A percentile compares a stretch with the other conserved stretches of the same genome.
phyloP scores from a whole-genome alignment of 2,329 filamentous ascomycete genomes.

The Pseudogymnoascus sp. region DNA sequence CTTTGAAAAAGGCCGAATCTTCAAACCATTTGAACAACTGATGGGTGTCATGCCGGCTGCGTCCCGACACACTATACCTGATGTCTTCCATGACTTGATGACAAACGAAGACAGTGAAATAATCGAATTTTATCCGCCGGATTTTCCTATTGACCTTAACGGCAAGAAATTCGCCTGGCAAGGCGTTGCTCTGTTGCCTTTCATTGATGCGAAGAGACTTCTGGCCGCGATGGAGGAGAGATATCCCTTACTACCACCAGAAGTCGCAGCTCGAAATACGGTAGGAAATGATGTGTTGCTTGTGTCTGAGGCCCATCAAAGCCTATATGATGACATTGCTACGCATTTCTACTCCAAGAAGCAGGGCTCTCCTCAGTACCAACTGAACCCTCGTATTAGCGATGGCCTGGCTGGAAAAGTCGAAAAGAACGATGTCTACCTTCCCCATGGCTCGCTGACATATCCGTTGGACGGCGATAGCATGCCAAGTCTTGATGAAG shows the following conservation, averaged over 20 bases:
- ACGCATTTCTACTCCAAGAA: constrained; percentile 89
- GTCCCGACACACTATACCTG: constrained; percentile 83
- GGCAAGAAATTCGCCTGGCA: constrained; percentile 99
- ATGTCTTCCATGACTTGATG: constrained; percentile 87
- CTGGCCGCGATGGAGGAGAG: constrained; percentile 73
- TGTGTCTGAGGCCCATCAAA: constrained; percentile 71
- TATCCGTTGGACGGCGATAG: constrained; percentile 66
- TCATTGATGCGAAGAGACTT: constrained; percentile 87
- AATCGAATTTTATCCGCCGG: constrained; percentile 93
- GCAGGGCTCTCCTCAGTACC: constrained; percentile 56
- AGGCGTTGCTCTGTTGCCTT: constrained; percentile 84
- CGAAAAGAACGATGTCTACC: constrained; percentile 72
- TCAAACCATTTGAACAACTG: constrained; percentile 89
- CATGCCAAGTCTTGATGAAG: constrained; percentile 72
- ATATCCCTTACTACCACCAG: constrained; percentile 68
- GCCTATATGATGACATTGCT: constrained; percentile 75
- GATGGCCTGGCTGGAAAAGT: constrained; percentile 73
- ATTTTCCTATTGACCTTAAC: constrained; percentile 88
- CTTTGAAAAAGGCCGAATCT: constrained; percentile 78
- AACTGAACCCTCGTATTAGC: constrained; percentile 65
- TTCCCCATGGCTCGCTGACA: constrained; percentile 72
- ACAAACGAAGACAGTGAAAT: constrained; percentile 79
- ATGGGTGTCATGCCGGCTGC: constrained; percentile 96
- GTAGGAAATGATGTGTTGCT: constrained; percentile 74
- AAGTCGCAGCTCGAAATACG: constrained; percentile 71